Base-by-base conservation (phyloP, 495 filamentous ascomycete genomes). In the Talaromyces proteolyticus region DNA sequence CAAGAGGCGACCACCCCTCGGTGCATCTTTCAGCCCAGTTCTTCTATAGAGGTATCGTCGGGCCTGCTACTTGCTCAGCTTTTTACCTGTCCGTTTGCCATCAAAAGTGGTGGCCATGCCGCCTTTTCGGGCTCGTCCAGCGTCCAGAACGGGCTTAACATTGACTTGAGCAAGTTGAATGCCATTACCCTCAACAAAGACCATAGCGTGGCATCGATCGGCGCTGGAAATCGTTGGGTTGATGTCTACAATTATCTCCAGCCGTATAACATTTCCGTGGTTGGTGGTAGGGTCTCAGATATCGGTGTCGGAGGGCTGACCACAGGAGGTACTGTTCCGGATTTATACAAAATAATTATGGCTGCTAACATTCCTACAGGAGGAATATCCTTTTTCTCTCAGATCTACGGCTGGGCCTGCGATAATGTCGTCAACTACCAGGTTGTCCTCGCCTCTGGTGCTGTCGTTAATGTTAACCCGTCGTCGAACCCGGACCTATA, bases 241-340 rank as follows among this genome's bases (percentile, higher is more conserved):
- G 19, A 79, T 42, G 75, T 85, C 0, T 86, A 82, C 50, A 55
- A 51, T 0, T 53, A 55, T 6, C 68, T 88, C 0, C 71, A 73
- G 22, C 60, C 70, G 2, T 49, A 74, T n/a, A 68, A 71, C 11
- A 48, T 77, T 5, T 58, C 75, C 3, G 69, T 74, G 2, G 61
- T 81, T 1, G 84, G 82, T 6, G 81, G 80, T n/a, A 73, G 84
- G 11, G 70, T 67, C 18, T 52, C 68, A 0, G 65, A 65, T 4
- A 72, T 86, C 42, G 84, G 84, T 24, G 76, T 83, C 1, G 72
- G 74, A n/a, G 84, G 84, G 7, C 62, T 83, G 14, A 61, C 69
- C 44, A 48, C 55, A 17, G 65, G 57, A 52, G 58, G 56, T 43
- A 44, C 29, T 21, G 29, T 38, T 42, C 8, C 20, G 26, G 14